Evolutionary conservation across 495 filamentous ascomycete genomes (phyloP).

Genomic region (Annulohypoxylon maeteangense): DNA sequence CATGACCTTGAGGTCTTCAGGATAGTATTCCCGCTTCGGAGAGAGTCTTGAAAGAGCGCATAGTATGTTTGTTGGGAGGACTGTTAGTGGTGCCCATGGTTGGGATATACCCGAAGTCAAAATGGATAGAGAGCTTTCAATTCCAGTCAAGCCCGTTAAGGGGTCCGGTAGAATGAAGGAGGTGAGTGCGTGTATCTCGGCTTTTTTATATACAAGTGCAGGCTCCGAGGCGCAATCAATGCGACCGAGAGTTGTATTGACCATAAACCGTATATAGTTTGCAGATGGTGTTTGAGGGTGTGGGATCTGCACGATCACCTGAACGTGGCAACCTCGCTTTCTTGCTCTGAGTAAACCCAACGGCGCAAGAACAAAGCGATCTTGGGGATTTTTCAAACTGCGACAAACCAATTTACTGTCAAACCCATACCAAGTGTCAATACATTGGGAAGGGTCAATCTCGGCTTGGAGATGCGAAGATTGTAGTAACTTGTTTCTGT

Average conservation of each 20-base stretch:
- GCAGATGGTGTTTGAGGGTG: background rate
- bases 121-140: conserved; percentile 64
- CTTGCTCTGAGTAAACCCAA: conserved; percentile 31
- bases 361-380: conserved; percentile 52
- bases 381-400: conserved; percentile 42
- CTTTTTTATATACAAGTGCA: conserved; percentile 60
- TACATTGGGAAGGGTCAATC: conserved; percentile 61
- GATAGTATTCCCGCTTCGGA: conserved; percentile 67
- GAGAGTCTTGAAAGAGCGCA: conserved; percentile 59
- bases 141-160: conserved; percentile 66
- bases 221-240: conserved; percentile 58
- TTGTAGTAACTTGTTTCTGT: conserved; percentile 49
- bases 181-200: conserved; percentile 67
- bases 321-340: conserved; percentile 46
- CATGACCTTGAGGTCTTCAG: conserved; percentile 58
- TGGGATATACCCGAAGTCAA: conserved; percentile 61
- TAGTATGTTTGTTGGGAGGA: background rate
- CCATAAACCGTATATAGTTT: conserved; percentile 54
- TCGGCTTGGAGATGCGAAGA: conserved; percentile 53
- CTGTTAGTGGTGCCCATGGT: conserved; percentile 52
- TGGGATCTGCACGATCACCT: background rate
- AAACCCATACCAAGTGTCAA: conserved; percentile 61
- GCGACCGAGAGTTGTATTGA: conserved; percentile 61
- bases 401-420: conserved; percentile 57
- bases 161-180: conserved; percentile 66